These are phyloP conservation scores for Retiboletus fuscus DNA, from an alignment of 1,284 basidiomycete genomes.

Conservation along the genomic window DNA sequence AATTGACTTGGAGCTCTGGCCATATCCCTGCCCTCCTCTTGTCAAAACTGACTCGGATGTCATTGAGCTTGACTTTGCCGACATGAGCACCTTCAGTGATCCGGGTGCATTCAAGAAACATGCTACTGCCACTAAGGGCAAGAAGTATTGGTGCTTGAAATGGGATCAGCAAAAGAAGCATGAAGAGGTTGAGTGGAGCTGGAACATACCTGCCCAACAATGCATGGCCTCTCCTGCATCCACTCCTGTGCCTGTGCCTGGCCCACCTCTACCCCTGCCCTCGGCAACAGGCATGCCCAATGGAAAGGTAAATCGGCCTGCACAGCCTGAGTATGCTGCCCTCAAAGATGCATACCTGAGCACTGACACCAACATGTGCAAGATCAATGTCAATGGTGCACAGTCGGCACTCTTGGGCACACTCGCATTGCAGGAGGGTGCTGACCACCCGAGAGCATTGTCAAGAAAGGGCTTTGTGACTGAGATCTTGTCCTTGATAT, in stretches of 20 bases:
- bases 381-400: constrained; percentile 40
- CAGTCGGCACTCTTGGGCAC: constrained; percentile 49
- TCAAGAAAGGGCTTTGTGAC: constrained; percentile 73
- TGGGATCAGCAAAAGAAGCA: constrained; percentile 57
- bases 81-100: constrained; percentile 75
- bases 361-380: constrained; percentile 18
- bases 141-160: constrained; percentile 54
- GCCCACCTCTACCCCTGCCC: background rate
- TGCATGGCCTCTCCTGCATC: constrained; percentile 35
- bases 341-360: constrained; percentile 25
- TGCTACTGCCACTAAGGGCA: constrained; percentile 31
- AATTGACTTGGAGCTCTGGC: constrained; percentile 72
- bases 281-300: constrained; percentile 34
- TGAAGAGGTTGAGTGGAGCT: constrained; percentile 69
- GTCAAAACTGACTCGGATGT: constrained; percentile 61
- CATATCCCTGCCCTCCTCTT: constrained; percentile 64
- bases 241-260: background rate
- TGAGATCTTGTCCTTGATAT: constrained; percentile 74
- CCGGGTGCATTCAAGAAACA: constrained; percentile 60
- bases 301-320: constrained; percentile 38
- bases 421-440: constrained; percentile 36
- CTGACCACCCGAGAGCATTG: constrained; percentile 44
- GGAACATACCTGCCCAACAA: constrained; percentile 61
- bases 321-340: constrained; percentile 18
- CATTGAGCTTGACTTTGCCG: constrained; percentile 77